Evolutionary conservation across 768 basidiomycete genomes (phyloP).

Genomic region (Gelatoporia subvermispora): DNA sequence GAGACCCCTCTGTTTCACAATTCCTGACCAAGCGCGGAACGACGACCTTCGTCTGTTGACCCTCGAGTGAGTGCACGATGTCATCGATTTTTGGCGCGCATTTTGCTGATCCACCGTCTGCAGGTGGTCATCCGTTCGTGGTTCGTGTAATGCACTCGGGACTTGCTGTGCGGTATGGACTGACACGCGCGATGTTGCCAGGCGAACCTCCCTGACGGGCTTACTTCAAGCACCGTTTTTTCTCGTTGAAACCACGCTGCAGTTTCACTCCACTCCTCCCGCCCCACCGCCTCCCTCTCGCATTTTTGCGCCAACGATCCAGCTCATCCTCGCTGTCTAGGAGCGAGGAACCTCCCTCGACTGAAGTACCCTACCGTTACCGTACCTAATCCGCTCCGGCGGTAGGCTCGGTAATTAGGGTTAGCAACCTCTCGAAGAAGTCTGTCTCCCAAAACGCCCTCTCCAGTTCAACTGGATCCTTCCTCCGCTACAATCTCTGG

Average conservation of each 20-base stretch:
- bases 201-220: conserved; percentile 78
- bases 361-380: conserved; percentile 49
- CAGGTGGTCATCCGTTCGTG: conserved; percentile 80
- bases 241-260: conserved; percentile 5
- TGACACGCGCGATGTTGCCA: conserved; percentile 24
- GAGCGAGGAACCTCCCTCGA: conserved; percentile 62
- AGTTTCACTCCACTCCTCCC: conserved; percentile 6
- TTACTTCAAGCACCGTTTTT: conserved; percentile 9
- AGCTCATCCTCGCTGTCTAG: conserved; percentile 61
- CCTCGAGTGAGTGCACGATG: conserved; percentile 52
- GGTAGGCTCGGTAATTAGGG: conserved; percentile 70
- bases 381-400: conserved; percentile 65
- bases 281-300: conserved; percentile 5
- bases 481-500: too few species aligned
- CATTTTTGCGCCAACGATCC: conserved; percentile 31
- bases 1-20: conserved; percentile 43
- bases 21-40: conserved; percentile 76
- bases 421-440: conserved; percentile 26
- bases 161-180: not conserved
- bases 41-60: conserved; percentile 78
- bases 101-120: conserved; percentile 8
- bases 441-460: not conserved
- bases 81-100: not conserved
- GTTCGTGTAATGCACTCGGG: conserved; percentile 32
- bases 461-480: conserved; percentile 6